Evolutionary conservation across 2,329 filamentous ascomycete species (phyloP), one percentile per base, ranked within the genome.

Genomic region (Cladorrhinum sp.): DNA sequence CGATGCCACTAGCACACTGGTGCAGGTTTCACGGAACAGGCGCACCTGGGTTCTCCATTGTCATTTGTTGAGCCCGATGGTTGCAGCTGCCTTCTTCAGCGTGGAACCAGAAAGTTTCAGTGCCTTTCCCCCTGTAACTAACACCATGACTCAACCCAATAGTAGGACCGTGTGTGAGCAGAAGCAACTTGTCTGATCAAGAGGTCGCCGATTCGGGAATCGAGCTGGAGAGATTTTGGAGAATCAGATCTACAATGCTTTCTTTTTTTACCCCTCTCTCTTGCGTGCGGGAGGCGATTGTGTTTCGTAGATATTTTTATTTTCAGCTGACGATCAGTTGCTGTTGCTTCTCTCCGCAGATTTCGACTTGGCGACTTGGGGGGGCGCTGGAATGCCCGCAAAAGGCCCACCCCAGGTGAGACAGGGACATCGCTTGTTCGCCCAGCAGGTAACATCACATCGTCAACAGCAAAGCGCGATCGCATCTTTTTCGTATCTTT

Each of bases 311-410:
- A 54, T 22, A 36, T 36, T 36, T 36, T 16, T 9, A 36, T 36
- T 36, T 49, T 32, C 53, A 25, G 49, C 49, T 50, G 49, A 49
- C 24, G 53, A 56, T 56, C 53, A 45, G 20, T 45, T 45, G 53
- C 52, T 53, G 51, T 55, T 25, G 29, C 25, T 48, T 27, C 53
- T 56, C 53, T 56, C 53, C 53, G 24, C 53, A 56, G 53, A 48
- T 45, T 25, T 36, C 52, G n/a, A 49, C 53, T 56, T 56, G 53
- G 53, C 53, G 24, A 36, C 36, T 24, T 16, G 53, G 25, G 13
- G 7, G 41, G 41, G 8, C 16, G 41, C 41, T 45, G 41, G 41
- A 18, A 36, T 36, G 32, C 32, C 32, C 32, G 9, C 12, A 32
- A 4, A 13, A 13, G 10, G 32, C 16, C 32, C 32, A 36, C 32